phyloP scores from a whole-genome alignment of 768 basidiomycete species.

The Kwoniella dejecticola region DNA sequence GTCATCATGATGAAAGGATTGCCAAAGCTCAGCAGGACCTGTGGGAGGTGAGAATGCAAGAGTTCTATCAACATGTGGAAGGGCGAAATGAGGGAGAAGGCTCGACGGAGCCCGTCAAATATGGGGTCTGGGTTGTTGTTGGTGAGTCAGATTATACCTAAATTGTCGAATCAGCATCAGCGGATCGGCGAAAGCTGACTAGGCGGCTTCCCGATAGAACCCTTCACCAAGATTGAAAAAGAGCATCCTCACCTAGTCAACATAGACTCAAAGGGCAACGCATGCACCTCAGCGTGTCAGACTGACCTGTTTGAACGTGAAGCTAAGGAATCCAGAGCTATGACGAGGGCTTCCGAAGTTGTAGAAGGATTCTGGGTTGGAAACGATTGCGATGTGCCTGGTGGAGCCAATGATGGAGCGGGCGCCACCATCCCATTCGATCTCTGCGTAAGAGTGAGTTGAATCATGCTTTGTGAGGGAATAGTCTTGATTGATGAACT shows the following conservation, averaged over 20 bases:
- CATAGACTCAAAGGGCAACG: constrained; percentile 35
- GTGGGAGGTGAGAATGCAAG: constrained; percentile 43
- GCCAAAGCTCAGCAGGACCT: constrained; percentile 51
- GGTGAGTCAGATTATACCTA: no score
- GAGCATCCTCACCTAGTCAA: constrained; percentile 46
- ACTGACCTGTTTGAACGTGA: constrained; percentile 53
- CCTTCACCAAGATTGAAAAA: constrained; percentile 51
- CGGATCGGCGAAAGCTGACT: no score
- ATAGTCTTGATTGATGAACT: no score
- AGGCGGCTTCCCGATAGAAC: constrained; percentile 30
- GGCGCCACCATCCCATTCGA: constrained; percentile 32
- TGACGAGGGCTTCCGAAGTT: constrained; percentile 50
- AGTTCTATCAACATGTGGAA: constrained; percentile 31
- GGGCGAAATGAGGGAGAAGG: constrained; percentile 32
- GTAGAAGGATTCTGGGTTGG: constrained; percentile 54
- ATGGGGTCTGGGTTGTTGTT: constrained; percentile 54
- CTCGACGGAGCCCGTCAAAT: constrained; percentile 44
- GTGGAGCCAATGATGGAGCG: constrained; percentile 29
- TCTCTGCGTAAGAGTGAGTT: constrained; percentile 36
- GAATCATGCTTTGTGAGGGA: no score
- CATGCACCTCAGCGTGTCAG: constrained; percentile 22
- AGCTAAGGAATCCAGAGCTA: constrained; percentile 35
- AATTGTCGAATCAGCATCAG: no score
- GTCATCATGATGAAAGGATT: constrained; percentile 27
- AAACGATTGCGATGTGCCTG: constrained; percentile 47